These are phyloP conservation scores for Thermomyces lanuginosus DNA, from an alignment of 2,329 filamentous ascomycete species.

Conservation along the genomic window DNA sequence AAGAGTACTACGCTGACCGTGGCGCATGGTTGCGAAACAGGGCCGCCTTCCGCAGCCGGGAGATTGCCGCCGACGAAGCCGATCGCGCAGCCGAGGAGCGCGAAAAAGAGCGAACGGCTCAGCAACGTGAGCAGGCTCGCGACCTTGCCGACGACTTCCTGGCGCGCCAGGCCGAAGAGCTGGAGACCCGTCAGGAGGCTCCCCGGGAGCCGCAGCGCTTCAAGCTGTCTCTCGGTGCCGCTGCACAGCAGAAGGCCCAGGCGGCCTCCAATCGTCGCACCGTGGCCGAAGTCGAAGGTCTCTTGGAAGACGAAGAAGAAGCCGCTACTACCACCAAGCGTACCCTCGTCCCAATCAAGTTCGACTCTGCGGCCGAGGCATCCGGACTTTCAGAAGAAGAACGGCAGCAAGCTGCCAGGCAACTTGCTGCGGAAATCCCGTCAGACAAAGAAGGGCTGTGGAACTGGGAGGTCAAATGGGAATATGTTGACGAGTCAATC, in stretches of 20 bases:
- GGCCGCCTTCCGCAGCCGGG: slow-evolving; percentile 52
- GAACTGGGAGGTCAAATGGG: slow-evolving; percentile 88
- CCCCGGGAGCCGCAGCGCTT: slow-evolving; percentile 53
- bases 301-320: slow-evolving; percentile 90
- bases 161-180: slow-evolving; percentile 63
- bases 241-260: slow-evolving; percentile 53
- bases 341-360: slow-evolving; percentile 66
- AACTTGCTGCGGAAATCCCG: slow-evolving; percentile 79
- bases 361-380: slow-evolving; percentile 51
- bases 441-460: slow-evolving; percentile 73
- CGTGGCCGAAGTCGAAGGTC: slow-evolving; percentile 80
- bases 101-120: slow-evolving; percentile 52
- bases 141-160: slow-evolving; percentile 86
- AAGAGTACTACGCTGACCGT: slow-evolving; percentile 77
- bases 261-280: slow-evolving; percentile 51
- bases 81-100: slow-evolving; percentile 66
- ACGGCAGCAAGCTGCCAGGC: slow-evolving; percentile 60
- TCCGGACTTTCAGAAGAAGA: slow-evolving; percentile 71
- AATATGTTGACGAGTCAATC: slow-evolving; percentile 65
- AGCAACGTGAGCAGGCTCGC: slow-evolving; percentile 59
- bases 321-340: slow-evolving; percentile 51
- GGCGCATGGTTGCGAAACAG: slow-evolving; percentile 74
- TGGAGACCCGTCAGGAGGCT: slow-evolving; percentile 35
- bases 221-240: slow-evolving; percentile 82
- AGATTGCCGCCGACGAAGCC: slow-evolving; percentile 61